Base-by-base conservation (phyloP, 257 asterid genomes). In the Gentiana macrophylla region DNA sequence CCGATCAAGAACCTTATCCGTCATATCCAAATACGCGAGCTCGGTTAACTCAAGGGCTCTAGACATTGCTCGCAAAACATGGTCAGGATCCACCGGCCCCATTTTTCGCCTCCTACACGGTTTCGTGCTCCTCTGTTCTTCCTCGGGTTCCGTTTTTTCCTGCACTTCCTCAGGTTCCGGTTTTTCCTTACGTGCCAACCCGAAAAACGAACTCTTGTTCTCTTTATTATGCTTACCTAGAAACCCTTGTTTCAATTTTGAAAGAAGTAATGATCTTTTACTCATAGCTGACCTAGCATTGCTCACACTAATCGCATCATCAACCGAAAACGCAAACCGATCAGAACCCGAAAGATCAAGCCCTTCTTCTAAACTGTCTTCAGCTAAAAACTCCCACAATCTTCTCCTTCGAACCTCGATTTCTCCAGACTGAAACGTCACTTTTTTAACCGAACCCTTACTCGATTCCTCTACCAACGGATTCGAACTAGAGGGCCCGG, bases 311-410 rank as follows among this genome's bases (percentile, higher is more conserved):
- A 84, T 66, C 9, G 98, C 98, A 67, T 90, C 95, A 58, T 86
- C 94, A 50, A 90, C 96, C 0, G 98, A 84, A 77, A 90, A 90
- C 6, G 98, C 94, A 63, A 90, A 90, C 65, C 98, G 80, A 63
- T 86, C 94, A 12, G 98, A 86, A 61, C 98, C 98, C 0, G 98
- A 90, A 56, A 90, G 82, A 86, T 90, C 96, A 53, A 90, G 91
- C 56, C 98, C 98, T 12, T 82, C 94, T 60, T 79, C 94, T 3
- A 80, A 67, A 38, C 86, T 88, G 53, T 80, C 96, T 73, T 90
- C 98, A 12, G 81, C 90, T 57, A 90, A 72, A 72, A 62, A 90
- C 57, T 90, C 98, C 98, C 96, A 90, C 57, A 90, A 77, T 66
- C 95, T 84, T 67, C 91, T 80, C 80, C 98, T 90, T 67, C 82